A percentile compares a stretch with the other conserved stretches of the same genome.
Evolutionary conservation across 78 protist species (phyloP).

Genomic region (Dictyostelium intermedium): DNA sequence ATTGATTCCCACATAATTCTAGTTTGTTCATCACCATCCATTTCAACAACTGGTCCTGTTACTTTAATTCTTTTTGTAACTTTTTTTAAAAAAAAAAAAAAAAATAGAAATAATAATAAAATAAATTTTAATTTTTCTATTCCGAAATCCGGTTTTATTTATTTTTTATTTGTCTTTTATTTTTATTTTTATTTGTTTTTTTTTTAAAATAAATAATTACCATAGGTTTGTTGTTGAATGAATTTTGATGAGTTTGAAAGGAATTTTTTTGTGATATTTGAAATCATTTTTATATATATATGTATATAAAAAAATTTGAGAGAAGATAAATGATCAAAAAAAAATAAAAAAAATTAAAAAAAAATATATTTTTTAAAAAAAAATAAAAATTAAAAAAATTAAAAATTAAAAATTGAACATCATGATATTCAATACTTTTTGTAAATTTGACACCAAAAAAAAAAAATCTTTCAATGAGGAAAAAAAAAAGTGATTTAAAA

Average conservation of each 20-base stretch:
- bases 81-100: background rate
- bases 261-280: background rate
- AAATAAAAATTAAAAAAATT: background rate
- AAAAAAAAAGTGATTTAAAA: no score
- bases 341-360: background rate
- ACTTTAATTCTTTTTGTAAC: slow-evolving; percentile 39
- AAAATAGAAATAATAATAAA: background rate
- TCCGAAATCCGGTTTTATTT: no score
- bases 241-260: background rate
- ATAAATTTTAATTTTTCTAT: background rate
- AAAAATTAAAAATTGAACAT: background rate
- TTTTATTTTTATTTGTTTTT: no score
- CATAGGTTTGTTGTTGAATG: background rate
- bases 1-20: slow-evolving; percentile 90
- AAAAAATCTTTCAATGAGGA: no score
- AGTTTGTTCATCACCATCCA: slow-evolving; percentile 91
- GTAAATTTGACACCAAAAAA: background rate
- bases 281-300: background rate
- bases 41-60: slow-evolving; percentile 79
- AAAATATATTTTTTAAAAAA: background rate
- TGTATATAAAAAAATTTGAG: background rate
- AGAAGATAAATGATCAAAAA: background rate
- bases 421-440: no score
- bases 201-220: no score
- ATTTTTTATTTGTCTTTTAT: no score